These are phyloP conservation scores for Neopestalotiopsis sp. DNA, from an alignment of 2,329 filamentous ascomycete species.

Conservation along the genomic window DNA sequence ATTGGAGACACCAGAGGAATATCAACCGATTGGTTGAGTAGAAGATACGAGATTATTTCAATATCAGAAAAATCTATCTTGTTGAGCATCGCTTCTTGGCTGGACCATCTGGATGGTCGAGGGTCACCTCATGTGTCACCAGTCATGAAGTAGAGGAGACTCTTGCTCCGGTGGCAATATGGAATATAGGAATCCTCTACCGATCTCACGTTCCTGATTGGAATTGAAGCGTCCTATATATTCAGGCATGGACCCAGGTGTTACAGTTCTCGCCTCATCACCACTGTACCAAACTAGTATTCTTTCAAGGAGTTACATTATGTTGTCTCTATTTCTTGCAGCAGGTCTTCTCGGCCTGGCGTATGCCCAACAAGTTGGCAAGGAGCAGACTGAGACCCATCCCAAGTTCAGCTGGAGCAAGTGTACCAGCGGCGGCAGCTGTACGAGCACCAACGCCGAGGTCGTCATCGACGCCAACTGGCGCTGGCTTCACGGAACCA, in stretches of 20 bases:
- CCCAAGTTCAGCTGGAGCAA: slow-evolving; percentile 52
- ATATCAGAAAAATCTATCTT: not conserved
- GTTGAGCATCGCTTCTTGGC: not conserved
- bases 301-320: slow-evolving; percentile 19
- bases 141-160: not conserved
- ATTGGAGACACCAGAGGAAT: not conserved
- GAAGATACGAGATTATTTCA: not conserved
- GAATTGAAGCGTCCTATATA: not conserved
- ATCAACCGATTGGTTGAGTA: not conserved
- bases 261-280: not conserved
- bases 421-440: slow-evolving; percentile 48
- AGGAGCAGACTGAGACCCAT: slow-evolving; percentile 46
- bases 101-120: not conserved
- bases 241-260: not conserved
- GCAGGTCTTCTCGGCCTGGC: slow-evolving; percentile 42
- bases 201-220: not conserved
- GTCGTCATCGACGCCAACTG: slow-evolving; percentile 59
- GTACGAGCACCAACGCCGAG: slow-evolving; percentile 47
- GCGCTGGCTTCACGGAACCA: slow-evolving; percentile 54
- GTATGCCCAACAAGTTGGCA: slow-evolving; percentile 49
- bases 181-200: not conserved
- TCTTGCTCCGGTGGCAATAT: slow-evolving; percentile 7
- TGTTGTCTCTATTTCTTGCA: slow-evolving; percentile 35
- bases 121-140: too few species aligned
- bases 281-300: not conserved